Percentiles rank a stretch among this genome's conserved stretches.
These are phyloP conservation scores for Schizochytrium sp. DNA, from an alignment of 108 stramenopile species.

Conservation along the genomic window DNA sequence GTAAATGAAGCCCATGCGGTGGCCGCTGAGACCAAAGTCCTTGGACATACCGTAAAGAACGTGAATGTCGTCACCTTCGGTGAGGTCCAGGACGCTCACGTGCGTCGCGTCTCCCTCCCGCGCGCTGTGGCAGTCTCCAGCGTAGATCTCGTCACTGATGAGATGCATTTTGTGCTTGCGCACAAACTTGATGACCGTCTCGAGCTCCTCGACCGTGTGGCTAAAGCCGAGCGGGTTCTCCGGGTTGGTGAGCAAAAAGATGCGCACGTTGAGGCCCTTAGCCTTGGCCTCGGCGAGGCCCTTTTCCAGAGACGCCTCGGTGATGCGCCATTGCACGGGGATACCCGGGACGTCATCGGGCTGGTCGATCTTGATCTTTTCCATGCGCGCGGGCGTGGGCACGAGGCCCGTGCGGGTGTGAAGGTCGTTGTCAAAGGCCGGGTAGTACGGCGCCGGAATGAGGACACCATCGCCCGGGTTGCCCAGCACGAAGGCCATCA, in stretches of 20 bases:
- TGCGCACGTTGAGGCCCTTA: conserved; percentile 35
- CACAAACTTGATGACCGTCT: conserved; percentile 58
- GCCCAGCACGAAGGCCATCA: conserved; percentile 45
- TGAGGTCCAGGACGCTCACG: neutral
- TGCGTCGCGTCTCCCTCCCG: neutral
- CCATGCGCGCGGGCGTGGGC: neutral
- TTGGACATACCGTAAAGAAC: conserved; percentile 78
- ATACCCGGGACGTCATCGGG: neutral
- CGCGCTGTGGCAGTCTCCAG: conserved; percentile 37
- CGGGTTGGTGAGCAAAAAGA: conserved; percentile 75
- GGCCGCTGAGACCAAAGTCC: conserved; percentile 77
- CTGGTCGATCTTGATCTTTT: neutral
- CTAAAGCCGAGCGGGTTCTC: conserved; percentile 79
- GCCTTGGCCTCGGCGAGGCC: conserved; percentile 40
- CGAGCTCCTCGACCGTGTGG: conserved; percentile 52
- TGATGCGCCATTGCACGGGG: conserved; percentile 41
- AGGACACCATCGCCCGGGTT: conserved; percentile 73
- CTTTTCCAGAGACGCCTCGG: conserved; percentile 55
- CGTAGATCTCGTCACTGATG: conserved; percentile 79
- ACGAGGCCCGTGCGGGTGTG: neutral
- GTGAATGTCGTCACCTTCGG: conserved; percentile 65
- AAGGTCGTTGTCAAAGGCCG: conserved; percentile 78
- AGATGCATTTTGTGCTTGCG: conserved; percentile 59
- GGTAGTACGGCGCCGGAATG: conserved; percentile 84
- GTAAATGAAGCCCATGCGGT: conserved; percentile 71